Conservation (phyloP, 768 basidiomycete genomes). For the Lactarius sp. region DNA sequence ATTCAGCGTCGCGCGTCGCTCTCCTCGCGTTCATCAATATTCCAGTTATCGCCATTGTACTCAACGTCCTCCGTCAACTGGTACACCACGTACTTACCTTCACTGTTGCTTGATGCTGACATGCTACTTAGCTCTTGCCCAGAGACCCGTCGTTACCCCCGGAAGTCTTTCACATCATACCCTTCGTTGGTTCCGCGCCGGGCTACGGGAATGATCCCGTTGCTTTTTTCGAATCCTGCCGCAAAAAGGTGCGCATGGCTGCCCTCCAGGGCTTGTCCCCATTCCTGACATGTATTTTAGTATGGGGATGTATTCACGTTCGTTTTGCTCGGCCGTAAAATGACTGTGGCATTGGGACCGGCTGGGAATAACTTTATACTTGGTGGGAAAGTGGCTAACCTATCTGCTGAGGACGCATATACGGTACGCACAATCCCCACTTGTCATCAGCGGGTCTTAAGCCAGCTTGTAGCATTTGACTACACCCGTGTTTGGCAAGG, state of each 20-base stretch:
- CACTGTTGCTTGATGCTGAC: conserved; percentile 7
- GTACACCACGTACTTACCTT: conserved; percentile 40
- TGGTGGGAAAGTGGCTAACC: conserved; percentile 86
- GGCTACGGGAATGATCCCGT: conserved; percentile 91
- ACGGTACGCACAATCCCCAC: conserved; percentile 46
- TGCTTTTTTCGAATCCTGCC: conserved; percentile 75
- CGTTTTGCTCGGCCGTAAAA: conserved; percentile 78
- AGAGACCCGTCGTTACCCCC: conserved; percentile 74
- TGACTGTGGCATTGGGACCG: conserved; percentile 87
- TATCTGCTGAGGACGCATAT: conserved; percentile 97
- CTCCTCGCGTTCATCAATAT: conserved; percentile 53
- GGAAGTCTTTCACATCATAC: conserved; percentile 88
- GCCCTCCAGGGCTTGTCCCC: not conserved
- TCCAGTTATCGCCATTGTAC: conserved; percentile 59
- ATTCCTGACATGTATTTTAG: conserved; percentile 38
- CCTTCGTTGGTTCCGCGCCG: conserved; percentile 84
- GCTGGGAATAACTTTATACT: conserved; percentile 93
- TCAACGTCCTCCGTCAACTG: conserved; percentile 78
- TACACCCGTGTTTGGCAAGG: conserved; percentile 94
- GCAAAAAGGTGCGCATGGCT: conserved; percentile 58
- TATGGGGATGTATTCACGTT: conserved; percentile 98
- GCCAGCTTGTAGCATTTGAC: conserved; percentile 65
- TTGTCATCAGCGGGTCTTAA: not conserved
- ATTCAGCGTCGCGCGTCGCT: conserved; percentile 28
- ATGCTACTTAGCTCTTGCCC: conserved; percentile 52